Percentiles rank a stretch among this genome's conserved stretches.
These are phyloP conservation scores for Porphyrellus sp. DNA, from an alignment of 1,284 basidiomycete species.

Conservation along the genomic window DNA sequence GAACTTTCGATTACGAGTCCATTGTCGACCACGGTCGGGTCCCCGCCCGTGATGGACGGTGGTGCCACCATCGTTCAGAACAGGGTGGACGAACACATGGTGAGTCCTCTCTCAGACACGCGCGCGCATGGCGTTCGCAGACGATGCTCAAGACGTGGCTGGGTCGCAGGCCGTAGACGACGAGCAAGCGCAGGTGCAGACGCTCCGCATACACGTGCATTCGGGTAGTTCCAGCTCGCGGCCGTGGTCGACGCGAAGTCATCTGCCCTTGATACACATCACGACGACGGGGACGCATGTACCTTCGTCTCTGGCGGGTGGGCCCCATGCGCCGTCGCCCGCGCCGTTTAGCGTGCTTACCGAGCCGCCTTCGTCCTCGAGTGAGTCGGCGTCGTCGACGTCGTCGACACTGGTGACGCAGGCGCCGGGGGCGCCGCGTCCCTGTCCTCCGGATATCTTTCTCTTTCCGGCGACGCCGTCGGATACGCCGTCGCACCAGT, in stretches of 20 bases:
- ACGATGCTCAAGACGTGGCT: conserved; percentile 13
- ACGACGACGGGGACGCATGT: conserved; percentile 15
- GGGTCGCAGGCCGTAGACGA: conserved; percentile 24
- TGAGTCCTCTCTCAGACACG: conserved; percentile 9
- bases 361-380: conserved; percentile 24
- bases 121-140: neutral
- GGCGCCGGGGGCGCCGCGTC: neutral
- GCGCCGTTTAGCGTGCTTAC: conserved; percentile 33
- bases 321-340: conserved; percentile 15
- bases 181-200: conserved; percentile 16
- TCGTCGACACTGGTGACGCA: conserved; percentile 11
- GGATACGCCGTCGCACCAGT: conserved; percentile 18
- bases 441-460: conserved; percentile 29
- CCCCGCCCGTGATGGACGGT: conserved; percentile 4
- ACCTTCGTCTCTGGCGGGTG: neutral
- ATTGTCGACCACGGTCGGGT: conserved; percentile 22
- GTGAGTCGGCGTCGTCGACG: conserved; percentile 18
- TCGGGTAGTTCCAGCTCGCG: conserved; percentile 12
- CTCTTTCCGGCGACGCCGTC: conserved; percentile 30
- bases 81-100: conserved; percentile 30
- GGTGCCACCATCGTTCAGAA: conserved; percentile 12
- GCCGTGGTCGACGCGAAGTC: conserved; percentile 14
- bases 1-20: conserved; percentile 59
- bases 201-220: conserved; percentile 13
- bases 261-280: conserved; percentile 31